Conservation (phyloP, 225 moss, liverwort and hornwort species). For the Pleurozium schreberi region DNA sequence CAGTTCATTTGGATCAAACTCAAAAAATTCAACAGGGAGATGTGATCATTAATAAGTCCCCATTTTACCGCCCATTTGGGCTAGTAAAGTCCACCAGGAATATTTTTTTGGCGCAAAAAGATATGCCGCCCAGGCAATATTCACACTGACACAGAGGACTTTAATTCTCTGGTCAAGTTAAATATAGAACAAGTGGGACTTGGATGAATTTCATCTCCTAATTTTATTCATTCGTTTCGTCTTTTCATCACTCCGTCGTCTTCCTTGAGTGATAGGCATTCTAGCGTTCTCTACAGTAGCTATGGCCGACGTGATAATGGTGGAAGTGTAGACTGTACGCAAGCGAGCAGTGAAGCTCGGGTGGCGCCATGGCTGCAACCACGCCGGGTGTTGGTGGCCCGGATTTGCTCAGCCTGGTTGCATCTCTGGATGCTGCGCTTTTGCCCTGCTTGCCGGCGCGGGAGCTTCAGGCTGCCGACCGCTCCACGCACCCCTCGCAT, state of each 20-base stretch:
- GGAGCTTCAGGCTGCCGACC: slow-evolving; percentile 91
- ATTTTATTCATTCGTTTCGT: background rate
- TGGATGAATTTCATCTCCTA: background rate
- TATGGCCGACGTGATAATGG: background rate
- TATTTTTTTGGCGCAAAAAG: background rate
- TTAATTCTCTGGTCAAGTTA: background rate
- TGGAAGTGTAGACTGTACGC: background rate
- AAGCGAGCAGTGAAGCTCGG: background rate
- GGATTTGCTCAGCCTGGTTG: slow-evolving; percentile 58
- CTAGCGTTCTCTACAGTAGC: background rate
- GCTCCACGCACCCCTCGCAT: slow-evolving; percentile 67
- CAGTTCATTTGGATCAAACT: background rate
- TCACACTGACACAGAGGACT: background rate
- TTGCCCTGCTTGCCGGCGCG: slow-evolving; percentile 83
- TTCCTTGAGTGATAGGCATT: too few relatives aligned
- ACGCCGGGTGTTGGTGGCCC: background rate
- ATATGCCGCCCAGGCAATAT: background rate
- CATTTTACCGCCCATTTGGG: background rate
- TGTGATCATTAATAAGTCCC: background rate
- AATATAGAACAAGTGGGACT: too few relatives aligned
- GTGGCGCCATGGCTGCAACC: slow-evolving; percentile 2
- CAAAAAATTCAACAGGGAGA: background rate
- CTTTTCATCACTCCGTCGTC: background rate
- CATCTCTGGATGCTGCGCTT: slow-evolving; percentile 62
- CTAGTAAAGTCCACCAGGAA: background rate